phyloP scores from a whole-genome alignment of 148 eudicot genomes.

The Gaultheria prostrata region DNA sequence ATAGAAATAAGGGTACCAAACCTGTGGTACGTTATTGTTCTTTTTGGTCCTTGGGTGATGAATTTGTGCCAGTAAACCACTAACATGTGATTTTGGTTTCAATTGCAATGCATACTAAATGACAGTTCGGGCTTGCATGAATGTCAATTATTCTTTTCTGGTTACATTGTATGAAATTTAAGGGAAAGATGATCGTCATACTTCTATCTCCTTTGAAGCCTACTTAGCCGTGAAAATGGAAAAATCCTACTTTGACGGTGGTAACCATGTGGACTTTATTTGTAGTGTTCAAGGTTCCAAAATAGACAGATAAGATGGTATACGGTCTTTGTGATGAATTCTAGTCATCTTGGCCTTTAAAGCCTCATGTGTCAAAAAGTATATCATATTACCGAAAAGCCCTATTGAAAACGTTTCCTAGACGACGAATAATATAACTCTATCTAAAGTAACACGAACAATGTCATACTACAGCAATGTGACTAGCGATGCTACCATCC shows the following conservation, averaged over 20 bases:
- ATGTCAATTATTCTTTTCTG: not conserved
- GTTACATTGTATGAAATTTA: not conserved
- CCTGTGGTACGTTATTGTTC: slow-evolving; percentile 47
- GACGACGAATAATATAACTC: not conserved
- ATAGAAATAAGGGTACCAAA: slow-evolving; percentile 54
- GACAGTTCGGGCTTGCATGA: not conserved
- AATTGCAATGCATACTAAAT: not conserved
- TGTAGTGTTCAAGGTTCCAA: not conserved
- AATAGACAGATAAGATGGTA: not conserved
- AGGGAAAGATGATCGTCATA: not conserved
- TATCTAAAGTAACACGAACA: not conserved
- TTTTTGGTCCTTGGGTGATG: slow-evolving; percentile 7
- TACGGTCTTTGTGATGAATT: not conserved
- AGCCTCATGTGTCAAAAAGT: too few relatives aligned
- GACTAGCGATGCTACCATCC: not conserved
- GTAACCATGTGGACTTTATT: not conserved
- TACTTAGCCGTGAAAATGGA: not conserved
- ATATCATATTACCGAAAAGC: not conserved
- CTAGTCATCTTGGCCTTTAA: not conserved
- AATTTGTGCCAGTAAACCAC: slow-evolving; percentile 11
- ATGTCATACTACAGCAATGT: not conserved
- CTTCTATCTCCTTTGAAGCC: not conserved
- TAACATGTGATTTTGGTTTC: not conserved
- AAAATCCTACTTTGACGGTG: slow-evolving; percentile 3
- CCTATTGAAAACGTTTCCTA: not conserved